Base-by-base conservation (phyloP, 352 stramenopile genomes). In the Phytophthora uliginosa region DNA sequence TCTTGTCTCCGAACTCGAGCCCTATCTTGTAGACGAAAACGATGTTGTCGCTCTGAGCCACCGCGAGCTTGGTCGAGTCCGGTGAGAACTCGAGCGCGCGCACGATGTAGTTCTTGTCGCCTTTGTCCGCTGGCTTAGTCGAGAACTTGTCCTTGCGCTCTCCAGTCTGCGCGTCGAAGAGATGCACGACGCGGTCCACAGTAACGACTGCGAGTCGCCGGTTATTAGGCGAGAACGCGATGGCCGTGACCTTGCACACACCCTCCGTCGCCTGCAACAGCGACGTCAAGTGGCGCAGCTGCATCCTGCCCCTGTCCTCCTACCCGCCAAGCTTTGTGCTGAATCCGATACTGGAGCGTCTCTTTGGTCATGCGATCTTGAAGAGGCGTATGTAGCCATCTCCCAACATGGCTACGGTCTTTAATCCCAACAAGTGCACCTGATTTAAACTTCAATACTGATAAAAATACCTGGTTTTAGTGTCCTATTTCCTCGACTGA, bases 1-100 rank as follows among this genome's bases (percentile, higher is more conserved):
- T 99, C 77, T 98, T 98, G 74, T 98, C 95, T 15, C 90, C 90
- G 92, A 93, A 98, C 34, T 98, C 95, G 26, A 97, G 63, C 0
- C 95, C 92, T 52, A 98, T 92, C 79, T 98, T 98, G 83, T 99
- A 99, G 57, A 99, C 95, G 73, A 99, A 99, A 7, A 99, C 91
- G 63, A 99, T 98, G 79, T 98, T 98, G 84, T 99, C 96, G 72
- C 85, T 98, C 79, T 99, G 96, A 1, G 96, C 96, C n/a, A 99
- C 89, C 26, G 96, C 96, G 34, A 99, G 90, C 74, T 98, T 98
- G 74, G 89, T 91, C 42, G 89, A 97, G 69, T 99, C 93, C 26
- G 96, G 95, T 22, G 92, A 98, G 74, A 99, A 99, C 65, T 82
- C 89, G 47, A 99, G 92, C 40, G 84, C 85, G 10, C 92, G 88